Evolutionary conservation across 2,329 filamentous ascomycete genomes (phyloP).

Genomic region (Trichoderma sp.): DNA sequence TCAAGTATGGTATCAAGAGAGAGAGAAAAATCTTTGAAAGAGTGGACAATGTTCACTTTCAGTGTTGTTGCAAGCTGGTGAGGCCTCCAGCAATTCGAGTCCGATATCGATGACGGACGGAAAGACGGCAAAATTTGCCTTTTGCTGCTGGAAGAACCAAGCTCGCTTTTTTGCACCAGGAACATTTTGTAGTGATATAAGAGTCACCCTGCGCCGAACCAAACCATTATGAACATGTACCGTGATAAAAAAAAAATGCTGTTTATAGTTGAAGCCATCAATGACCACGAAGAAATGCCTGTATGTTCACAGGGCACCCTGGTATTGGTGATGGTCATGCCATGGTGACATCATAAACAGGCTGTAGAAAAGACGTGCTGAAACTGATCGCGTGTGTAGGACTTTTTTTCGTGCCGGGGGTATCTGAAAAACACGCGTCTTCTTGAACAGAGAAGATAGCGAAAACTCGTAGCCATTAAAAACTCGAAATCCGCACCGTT

Average conservation of each 20-base stretch:
- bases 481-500: constrained; percentile 22
- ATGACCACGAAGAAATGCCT: neutral
- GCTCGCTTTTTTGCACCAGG: neutral
- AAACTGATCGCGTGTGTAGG: constrained; percentile 28
- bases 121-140: neutral
- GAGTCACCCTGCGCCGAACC: constrained; percentile 30
- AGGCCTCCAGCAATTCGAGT: neutral
- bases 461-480: constrained; percentile 36
- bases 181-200: constrained; percentile 15
- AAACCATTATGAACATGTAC: constrained; percentile 37
- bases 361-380: constrained; percentile 23
- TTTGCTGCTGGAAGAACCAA: neutral
- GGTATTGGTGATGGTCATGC: neutral
- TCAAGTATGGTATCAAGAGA: constrained; percentile 14
- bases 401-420: constrained; percentile 39
- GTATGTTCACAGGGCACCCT: neutral
- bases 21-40: neutral
- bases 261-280: constrained; percentile 12
- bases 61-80: neutral
- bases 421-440: constrained; percentile 39
- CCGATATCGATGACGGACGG: neutral
- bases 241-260: constrained; percentile 15
- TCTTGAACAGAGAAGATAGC: constrained; percentile 27
- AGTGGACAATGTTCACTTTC: constrained; percentile 9
- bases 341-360: constrained; percentile 6